Percentiles rank a stretch among this genome's conserved stretches.
Conservation (phyloP, 164 flowering plant species). For the Aristolochia contorta region DNA sequence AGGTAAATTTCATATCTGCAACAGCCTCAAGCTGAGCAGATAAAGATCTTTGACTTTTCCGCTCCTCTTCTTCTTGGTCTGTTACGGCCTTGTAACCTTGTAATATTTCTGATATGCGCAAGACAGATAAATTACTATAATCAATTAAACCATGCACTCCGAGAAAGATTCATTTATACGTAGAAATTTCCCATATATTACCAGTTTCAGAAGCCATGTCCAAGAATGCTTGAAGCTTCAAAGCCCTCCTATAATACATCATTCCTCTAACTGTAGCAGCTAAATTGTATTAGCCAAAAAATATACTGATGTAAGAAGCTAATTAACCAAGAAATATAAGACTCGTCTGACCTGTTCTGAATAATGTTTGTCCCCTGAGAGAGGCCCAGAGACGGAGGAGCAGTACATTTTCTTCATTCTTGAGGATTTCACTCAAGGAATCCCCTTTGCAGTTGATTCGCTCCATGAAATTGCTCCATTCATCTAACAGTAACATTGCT, state of each 20-base stretch:
- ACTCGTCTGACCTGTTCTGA: conserved; percentile 58
- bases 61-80: conserved; percentile 64
- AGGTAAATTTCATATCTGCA: conserved; percentile 96
- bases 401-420: conserved; percentile 69
- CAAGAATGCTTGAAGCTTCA: conserved; percentile 93
- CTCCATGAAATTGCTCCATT: conserved; percentile 93
- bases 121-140: conserved; percentile 9
- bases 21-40: conserved; percentile 81
- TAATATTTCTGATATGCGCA: conserved; percentile 49
- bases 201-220: conserved; percentile 89
- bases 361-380: conserved; percentile 63
- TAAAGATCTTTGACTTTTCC: conserved; percentile 73
- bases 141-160: neutral
- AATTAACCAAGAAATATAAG: conserved; percentile 1
- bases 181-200: conserved; percentile 13
- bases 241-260: conserved; percentile 95
- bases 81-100: conserved; percentile 83
- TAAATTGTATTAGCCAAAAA: conserved; percentile 2
- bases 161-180: neutral
- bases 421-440: conserved; percentile 46
- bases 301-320: neutral
- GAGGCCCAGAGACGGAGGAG: conserved; percentile 49
- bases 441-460: conserved; percentile 56
- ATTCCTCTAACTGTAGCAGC: conserved; percentile 79
- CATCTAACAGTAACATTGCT: conserved; percentile 38